Conservation (phyloP, 345 rosid species). For the Cardamine occulta region DNA sequence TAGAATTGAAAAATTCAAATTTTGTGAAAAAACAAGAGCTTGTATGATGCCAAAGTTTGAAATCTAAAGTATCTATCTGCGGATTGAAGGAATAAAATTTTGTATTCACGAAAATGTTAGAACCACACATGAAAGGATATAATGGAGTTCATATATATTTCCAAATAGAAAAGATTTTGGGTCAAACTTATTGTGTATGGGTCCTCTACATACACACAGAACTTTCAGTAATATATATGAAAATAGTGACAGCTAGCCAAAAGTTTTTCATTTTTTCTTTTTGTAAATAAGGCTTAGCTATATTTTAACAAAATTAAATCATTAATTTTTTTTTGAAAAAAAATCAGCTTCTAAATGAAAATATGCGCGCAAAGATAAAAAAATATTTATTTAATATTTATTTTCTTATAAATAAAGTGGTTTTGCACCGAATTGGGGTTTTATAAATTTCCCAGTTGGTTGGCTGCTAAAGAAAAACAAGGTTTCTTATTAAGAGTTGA, state of each 20-base stretch:
- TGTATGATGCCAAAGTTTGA: neutral
- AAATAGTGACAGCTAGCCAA: neutral
- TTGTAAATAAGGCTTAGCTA: too few species aligned
- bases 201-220: constrained; percentile 9
- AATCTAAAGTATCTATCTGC: neutral
- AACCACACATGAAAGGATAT: neutral
- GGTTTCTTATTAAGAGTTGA: too few species aligned
- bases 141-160: neutral
- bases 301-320: too few species aligned
- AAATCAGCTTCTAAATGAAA: too few species aligned
- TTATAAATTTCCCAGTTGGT: too few species aligned
- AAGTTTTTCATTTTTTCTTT: neutral
- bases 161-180: neutral
- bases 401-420: too few species aligned
- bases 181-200: constrained; percentile 4
- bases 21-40: neutral
- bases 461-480: too few species aligned
- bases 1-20: too few species aligned
- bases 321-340: too few species aligned
- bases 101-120: constrained; percentile 10
- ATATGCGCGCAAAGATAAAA: too few species aligned
- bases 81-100: neutral
- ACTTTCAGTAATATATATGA: neutral
- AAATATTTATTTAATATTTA: too few species aligned
- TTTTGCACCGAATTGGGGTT: too few species aligned